Conservation (phyloP, 345 rosid species). For the Salix caprea region DNA sequence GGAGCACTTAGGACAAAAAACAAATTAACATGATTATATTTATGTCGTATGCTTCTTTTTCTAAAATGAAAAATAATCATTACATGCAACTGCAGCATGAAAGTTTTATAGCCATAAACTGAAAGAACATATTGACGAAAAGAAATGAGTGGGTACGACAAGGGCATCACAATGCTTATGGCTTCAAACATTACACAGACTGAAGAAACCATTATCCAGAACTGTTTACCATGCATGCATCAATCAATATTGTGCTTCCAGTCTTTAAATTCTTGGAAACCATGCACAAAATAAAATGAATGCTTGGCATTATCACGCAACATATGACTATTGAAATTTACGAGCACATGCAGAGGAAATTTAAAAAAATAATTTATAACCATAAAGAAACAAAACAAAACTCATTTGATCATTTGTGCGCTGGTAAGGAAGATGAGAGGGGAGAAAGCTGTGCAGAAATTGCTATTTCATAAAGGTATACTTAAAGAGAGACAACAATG, state of each 20-base stretch:
- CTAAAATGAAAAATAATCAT: not conserved
- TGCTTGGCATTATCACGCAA: not conserved
- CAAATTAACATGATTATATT: not conserved
- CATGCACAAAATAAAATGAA: not conserved
- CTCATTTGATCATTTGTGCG: not conserved
- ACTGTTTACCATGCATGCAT: not conserved
- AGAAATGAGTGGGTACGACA: not conserved
- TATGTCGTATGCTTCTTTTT: not conserved
- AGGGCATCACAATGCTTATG: not conserved
- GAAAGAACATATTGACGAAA: not conserved
- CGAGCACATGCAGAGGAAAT: not conserved
- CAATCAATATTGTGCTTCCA: too few species aligned
- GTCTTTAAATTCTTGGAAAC: not conserved
- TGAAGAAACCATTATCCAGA: not conserved
- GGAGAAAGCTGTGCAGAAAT: not conserved
- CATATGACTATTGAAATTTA: too few species aligned
- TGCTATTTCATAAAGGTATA: not conserved
- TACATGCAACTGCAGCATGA: not conserved
- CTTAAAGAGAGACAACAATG: not conserved
- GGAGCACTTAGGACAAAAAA: not conserved
- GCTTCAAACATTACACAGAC: not conserved
- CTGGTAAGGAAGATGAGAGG: not conserved
- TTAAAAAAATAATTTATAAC: not conserved
- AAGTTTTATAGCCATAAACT: not conserved
- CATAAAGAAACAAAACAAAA: not conserved